Conservation (phyloP, 202 grass and related monocot species). For the Digitaria exilis region DNA sequence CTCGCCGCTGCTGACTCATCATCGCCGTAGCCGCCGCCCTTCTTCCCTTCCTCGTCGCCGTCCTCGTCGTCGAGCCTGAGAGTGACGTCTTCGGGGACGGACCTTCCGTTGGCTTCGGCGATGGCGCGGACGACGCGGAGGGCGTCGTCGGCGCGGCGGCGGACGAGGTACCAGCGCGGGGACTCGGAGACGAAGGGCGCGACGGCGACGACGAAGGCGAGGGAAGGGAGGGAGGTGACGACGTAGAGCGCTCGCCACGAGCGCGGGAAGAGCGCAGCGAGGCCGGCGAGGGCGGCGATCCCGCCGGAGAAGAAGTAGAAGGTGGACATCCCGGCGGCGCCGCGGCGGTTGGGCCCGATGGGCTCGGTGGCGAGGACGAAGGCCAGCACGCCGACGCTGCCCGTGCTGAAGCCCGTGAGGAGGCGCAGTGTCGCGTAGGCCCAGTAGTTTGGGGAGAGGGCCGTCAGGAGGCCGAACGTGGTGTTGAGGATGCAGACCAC, state of each 20-base stretch:
- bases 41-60: conserved; percentile 12
- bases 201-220: conserved; percentile 48
- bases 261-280: conserved; percentile 55
- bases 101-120: conserved; percentile 54
- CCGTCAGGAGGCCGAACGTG: conserved; percentile 74
- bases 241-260: conserved; percentile 77
- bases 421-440: conserved; percentile 61
- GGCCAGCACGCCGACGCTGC: conserved; percentile 77
- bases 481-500: conserved; percentile 67
- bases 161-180: conserved; percentile 89
- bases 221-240: conserved; percentile 69
- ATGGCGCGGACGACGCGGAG: conserved; percentile 58
- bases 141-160: conserved; percentile 47
- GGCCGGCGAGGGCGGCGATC: conserved; percentile 64
- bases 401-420: conserved; percentile 84
- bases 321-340: conserved; percentile 70
- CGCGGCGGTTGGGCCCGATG: conserved; percentile 60
- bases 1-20: no score
- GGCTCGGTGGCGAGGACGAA: conserved; percentile 97
- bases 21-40: no score
- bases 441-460: conserved; percentile 64
- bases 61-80: conserved; percentile 71
- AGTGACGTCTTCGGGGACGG: conserved; percentile 40
- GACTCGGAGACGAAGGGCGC: conserved; percentile 81
- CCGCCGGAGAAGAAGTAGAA: conserved; percentile 96